Evolutionary conservation across 2,329 filamentous ascomycete species (phyloP).

Genomic region (Colletotrichum lini): DNA sequence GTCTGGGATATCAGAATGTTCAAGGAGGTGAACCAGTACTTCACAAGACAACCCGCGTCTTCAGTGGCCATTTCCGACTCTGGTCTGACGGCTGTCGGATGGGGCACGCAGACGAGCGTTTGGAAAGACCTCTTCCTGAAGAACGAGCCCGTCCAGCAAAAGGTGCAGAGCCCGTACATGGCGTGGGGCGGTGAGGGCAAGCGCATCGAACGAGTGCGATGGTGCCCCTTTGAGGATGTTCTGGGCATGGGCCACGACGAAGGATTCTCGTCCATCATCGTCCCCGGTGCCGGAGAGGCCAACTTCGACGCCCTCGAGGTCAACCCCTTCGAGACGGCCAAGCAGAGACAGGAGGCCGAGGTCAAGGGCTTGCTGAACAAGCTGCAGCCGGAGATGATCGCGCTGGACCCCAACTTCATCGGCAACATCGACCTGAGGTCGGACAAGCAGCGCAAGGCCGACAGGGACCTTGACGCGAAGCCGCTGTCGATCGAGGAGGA

Average conservation of each 20-base stretch:
- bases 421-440: conserved; percentile 88
- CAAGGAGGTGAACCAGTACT: conserved; percentile 92
- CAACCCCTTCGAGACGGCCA: conserved; percentile 94
- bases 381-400: conserved; percentile 96
- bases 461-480: conserved; percentile 84
- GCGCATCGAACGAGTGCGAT: conserved; percentile 83
- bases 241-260: conserved; percentile 87
- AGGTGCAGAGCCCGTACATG: conserved; percentile 92
- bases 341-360: conserved; percentile 93
- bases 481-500: conserved; percentile 70
- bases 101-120: conserved; percentile 89
- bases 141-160: conserved; percentile 77
- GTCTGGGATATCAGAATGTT: conserved; percentile 97
- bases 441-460: conserved; percentile 81
- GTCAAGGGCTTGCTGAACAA: conserved; percentile 94
- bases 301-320: conserved; percentile 95
- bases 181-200: conserved; percentile 90
- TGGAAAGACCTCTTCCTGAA: conserved; percentile 94
- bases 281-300: conserved; percentile 95
- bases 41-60: conserved; percentile 84
- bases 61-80: conserved; percentile 91
- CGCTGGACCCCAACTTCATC: conserved; percentile 91
- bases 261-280: conserved; percentile 90
- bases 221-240: conserved; percentile 96
- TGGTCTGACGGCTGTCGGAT: conserved; percentile 89